These are phyloP conservation scores for Wickerhamiella brachini DNA, from an alignment of 805 yeast genomes.

Conservation along the genomic window DNA sequence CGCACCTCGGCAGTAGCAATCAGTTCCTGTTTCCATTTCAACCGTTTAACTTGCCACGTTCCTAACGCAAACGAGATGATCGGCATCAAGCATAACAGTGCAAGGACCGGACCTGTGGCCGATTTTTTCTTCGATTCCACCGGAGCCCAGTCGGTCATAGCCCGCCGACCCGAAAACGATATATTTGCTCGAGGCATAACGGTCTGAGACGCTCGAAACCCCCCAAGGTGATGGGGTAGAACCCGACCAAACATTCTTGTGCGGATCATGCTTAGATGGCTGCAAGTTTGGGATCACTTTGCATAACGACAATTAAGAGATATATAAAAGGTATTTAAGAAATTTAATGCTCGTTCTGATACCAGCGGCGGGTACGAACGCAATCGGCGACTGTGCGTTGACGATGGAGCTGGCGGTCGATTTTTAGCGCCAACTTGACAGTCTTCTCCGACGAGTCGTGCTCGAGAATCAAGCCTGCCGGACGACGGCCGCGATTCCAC, in stretches of 20 bases:
- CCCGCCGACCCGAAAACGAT: neutral
- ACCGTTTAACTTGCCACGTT: slow-evolving; percentile 79
- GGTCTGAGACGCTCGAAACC: neutral
- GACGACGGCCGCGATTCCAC: slow-evolving; percentile 30
- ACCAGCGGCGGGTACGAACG: neutral
- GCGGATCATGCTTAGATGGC: neutral
- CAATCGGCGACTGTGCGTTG: slow-evolving; percentile 15
- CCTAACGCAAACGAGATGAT: slow-evolving; percentile 75
- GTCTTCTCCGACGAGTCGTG: slow-evolving; percentile 66
- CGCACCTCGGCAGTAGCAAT: slow-evolving; percentile 75
- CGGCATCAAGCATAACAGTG: slow-evolving; percentile 57
- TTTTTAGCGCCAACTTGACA: slow-evolving; percentile 39
- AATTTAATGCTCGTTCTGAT: neutral
- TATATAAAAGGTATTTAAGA: no score
- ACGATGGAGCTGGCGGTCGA: slow-evolving; percentile 2
- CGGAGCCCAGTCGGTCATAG: neutral
- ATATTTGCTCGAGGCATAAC: neutral
- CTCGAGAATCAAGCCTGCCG: slow-evolving; percentile 60
- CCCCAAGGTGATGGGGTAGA: neutral
- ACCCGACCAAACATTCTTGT: neutral
- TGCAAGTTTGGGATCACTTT: no score
- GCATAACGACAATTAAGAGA: no score
- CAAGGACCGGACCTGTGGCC: slow-evolving; percentile 20
- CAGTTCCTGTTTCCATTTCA: slow-evolving; percentile 77
- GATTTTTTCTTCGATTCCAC: neutral